Percentiles rank a stretch among this genome's conserved stretches.
These are phyloP conservation scores for Globisporangium heterothallicum DNA, from an alignment of 352 stramenopile genomes.

Conservation along the genomic window DNA sequence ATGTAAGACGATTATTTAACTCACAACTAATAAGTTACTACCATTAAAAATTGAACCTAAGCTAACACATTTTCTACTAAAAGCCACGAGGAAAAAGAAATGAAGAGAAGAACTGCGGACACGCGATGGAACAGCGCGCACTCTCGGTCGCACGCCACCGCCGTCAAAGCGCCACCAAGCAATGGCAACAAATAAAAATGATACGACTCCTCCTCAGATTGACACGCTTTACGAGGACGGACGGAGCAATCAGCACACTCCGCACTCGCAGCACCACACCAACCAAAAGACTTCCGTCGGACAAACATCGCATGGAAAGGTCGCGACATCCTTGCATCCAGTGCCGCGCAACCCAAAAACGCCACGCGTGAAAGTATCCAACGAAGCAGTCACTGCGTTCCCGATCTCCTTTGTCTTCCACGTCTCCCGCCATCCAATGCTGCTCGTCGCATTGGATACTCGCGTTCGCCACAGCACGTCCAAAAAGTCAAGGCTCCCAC, in stretches of 20 bases:
- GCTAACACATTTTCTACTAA: slow-evolving; percentile 3
- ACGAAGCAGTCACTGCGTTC: slow-evolving; percentile 1
- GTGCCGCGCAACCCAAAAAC: slow-evolving; percentile 1
- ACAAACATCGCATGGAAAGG: background rate
- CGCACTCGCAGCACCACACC: slow-evolving; percentile 4
- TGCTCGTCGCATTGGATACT: background rate
- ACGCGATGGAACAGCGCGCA: background rate
- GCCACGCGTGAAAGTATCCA: slow-evolving; percentile 6
- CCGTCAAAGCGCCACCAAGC: background rate
- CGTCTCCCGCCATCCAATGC: background rate
- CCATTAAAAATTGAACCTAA: slow-evolving; percentile 9
- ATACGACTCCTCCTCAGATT: slow-evolving; percentile 1
- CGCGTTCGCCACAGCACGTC: too few relatives aligned
- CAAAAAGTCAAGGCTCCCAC: too few relatives aligned
- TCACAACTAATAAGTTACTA: slow-evolving; percentile 11
- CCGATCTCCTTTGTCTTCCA: background rate
- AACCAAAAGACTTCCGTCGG: background rate
- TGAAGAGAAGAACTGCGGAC: background rate
- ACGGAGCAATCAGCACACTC: background rate
- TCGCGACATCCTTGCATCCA: background rate
- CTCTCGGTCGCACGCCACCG: background rate
- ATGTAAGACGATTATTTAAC: background rate
- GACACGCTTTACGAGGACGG: background rate
- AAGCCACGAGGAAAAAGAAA: background rate
- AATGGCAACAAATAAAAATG: slow-evolving; percentile 1